phyloP scores from a whole-genome alignment of 768 basidiomycete genomes.

The Cantharellus anzutake region DNA sequence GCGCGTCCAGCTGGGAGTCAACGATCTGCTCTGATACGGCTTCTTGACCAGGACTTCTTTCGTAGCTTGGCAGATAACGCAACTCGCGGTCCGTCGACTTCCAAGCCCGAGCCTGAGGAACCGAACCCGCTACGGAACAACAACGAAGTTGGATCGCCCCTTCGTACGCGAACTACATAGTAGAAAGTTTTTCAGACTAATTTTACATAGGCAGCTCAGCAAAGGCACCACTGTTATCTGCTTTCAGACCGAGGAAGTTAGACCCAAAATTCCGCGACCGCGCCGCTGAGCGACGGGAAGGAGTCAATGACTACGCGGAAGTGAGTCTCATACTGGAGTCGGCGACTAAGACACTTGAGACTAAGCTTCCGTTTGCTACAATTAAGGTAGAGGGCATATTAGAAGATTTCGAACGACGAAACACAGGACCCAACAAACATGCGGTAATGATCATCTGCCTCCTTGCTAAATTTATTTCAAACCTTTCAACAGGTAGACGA shows the following conservation, averaged over 20 bases:
- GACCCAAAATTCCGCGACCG: constrained; percentile 50
- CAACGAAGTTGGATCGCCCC: too few relatives aligned
- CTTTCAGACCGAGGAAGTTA: constrained; percentile 69
- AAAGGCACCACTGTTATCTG: background rate
- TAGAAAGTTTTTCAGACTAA: too few relatives aligned
- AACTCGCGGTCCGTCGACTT: too few relatives aligned
- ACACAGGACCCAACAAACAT: background rate
- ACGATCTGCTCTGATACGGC: too few relatives aligned
- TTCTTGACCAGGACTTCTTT: too few relatives aligned
- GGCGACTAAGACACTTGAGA: background rate
- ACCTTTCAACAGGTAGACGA: constrained; percentile 37
- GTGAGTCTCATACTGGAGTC: constrained; percentile 18
- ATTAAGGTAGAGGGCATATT: constrained; percentile 56
- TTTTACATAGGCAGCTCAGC: too few relatives aligned
- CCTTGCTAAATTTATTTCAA: constrained; percentile 6
- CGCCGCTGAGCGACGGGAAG: constrained; percentile 50
- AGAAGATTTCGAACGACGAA: constrained; percentile 59
- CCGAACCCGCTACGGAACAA: too few relatives aligned
- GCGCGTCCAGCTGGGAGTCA: too few relatives aligned
- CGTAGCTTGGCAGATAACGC: too few relatives aligned
- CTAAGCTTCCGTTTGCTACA: too few relatives aligned
- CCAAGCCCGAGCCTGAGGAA: too few relatives aligned
- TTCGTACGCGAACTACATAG: too few relatives aligned
- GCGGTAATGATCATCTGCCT: constrained; percentile 16
- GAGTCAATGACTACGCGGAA: constrained; percentile 57